A percentile compares a stretch with the other conserved stretches of the same genome.
Conservation (phyloP, 2,329 filamentous ascomycete genomes). For the Pseudogymnoascus sp. region DNA sequence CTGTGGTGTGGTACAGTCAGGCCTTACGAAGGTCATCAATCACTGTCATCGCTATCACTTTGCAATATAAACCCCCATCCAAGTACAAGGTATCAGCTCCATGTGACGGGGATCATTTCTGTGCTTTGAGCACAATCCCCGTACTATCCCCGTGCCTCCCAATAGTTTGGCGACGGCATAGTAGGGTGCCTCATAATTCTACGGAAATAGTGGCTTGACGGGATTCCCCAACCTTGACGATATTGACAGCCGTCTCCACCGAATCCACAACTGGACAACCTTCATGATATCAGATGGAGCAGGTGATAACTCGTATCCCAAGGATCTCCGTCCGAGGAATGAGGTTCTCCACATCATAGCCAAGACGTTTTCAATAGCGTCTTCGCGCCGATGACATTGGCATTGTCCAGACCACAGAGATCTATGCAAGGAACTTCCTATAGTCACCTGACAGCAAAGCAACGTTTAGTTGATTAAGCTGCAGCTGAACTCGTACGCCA, state of each 20-base stretch:
- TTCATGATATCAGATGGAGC: background rate
- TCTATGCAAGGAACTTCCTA: background rate
- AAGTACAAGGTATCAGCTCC: background rate
- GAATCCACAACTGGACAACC: background rate
- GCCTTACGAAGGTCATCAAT: background rate
- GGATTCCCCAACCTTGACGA: background rate
- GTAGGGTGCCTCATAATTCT: background rate
- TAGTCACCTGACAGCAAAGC: background rate
- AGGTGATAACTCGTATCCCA: conserved; percentile 7
- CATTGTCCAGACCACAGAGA: background rate
- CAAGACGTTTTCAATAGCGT: background rate
- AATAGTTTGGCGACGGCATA: background rate
- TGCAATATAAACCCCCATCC: background rate
- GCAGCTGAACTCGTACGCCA: background rate
- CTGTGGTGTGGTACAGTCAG: background rate
- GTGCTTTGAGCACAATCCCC: background rate
- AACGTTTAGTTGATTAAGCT: background rate
- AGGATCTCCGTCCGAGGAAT: background rate
- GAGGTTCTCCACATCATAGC: background rate
- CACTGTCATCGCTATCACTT: background rate
- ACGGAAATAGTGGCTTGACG: background rate
- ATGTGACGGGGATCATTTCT: background rate
- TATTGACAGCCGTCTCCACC: background rate
- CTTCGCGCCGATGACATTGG: background rate
- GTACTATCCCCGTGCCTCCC: background rate